Conservation (phyloP, 495 filamentous ascomycete genomes). For the Tuber calosporum region DNA sequence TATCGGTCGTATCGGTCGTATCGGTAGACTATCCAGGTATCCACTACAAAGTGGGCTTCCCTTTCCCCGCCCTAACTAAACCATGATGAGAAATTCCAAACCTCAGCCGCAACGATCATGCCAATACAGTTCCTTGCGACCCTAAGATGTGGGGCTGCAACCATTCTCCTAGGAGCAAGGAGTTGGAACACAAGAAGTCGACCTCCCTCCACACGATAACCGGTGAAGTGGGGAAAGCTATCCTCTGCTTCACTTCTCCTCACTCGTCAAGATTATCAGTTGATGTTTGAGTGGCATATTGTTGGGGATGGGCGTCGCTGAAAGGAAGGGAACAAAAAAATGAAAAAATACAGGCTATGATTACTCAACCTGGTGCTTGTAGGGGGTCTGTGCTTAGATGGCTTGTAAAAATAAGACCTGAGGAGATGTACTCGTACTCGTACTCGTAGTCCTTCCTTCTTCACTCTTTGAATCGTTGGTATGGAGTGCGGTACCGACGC, state of each 20-base stretch:
- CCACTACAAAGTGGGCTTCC: neutral
- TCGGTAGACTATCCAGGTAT: no score
- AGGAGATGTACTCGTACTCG: neutral
- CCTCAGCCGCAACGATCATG: neutral
- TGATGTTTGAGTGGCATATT: neutral
- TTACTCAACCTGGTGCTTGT: neutral
- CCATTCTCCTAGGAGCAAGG: neutral
- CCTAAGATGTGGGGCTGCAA: neutral
- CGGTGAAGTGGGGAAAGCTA: neutral
- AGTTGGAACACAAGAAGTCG: neutral
- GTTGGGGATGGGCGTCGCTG: neutral
- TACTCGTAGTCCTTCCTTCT: neutral
- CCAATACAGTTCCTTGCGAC: neutral
- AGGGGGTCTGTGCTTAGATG: neutral
- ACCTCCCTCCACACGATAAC: neutral
- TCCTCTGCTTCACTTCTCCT: neutral
- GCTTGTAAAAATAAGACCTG: neutral
- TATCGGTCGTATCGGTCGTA: no score
- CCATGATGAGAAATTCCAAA: neutral
- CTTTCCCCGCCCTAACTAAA: neutral
- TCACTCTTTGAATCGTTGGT: neutral
- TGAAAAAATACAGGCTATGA: neutral
- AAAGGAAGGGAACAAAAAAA: neutral
- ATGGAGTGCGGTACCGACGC: neutral
- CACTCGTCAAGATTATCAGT: neutral